Evolutionary conservation across 2,329 filamentous ascomycete species (phyloP).

Genomic region (Talaromyces sp.): DNA sequence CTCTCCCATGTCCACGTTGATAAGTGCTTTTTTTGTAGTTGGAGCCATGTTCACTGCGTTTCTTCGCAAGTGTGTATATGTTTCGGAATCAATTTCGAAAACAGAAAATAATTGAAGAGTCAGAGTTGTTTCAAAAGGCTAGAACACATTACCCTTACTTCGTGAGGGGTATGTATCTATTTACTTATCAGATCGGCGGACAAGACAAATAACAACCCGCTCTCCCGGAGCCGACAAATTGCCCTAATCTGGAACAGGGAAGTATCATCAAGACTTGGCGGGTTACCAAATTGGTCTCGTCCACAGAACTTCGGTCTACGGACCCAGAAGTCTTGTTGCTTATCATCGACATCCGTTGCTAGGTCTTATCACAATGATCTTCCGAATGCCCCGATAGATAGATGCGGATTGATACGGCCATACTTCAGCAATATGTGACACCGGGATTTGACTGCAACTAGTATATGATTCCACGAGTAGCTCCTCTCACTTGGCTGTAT

Average conservation of each 20-base stretch:
- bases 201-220: neutral
- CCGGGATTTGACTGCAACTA: neutral
- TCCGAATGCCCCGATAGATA: neutral
- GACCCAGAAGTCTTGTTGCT: neutral
- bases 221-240: neutral
- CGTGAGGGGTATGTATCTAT: neutral
- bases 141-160: neutral
- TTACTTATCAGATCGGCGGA: neutral
- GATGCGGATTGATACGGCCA: neutral
- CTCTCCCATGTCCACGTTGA: constrained; percentile 50
- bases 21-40: constrained; percentile 51
- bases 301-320: neutral
- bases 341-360: neutral
- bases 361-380: neutral
- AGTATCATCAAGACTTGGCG: neutral
- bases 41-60: constrained; percentile 40
- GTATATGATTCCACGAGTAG: neutral
- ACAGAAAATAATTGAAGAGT: neutral
- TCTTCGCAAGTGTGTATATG: neutral
- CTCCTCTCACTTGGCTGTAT: neutral
- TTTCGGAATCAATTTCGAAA: neutral
- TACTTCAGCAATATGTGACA: neutral
- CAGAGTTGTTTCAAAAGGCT: neutral
- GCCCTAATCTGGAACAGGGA: neutral
- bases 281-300: neutral